Conservation (phyloP, 768 basidiomycete species). For the Pluteus cervinus region DNA sequence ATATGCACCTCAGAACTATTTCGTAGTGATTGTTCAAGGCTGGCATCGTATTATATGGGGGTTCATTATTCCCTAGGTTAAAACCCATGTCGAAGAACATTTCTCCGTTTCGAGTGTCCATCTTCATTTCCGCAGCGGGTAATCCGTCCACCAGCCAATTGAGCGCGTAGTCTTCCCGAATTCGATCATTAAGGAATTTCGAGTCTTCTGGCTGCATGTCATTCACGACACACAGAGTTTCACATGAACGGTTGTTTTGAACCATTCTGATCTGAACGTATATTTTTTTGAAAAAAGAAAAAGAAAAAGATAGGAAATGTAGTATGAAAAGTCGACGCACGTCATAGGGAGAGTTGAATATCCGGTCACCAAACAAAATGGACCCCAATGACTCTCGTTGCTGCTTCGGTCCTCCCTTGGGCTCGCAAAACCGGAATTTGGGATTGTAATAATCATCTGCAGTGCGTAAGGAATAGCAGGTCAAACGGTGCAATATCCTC, state of each 20-base stretch:
- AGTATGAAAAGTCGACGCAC: constrained; percentile 34
- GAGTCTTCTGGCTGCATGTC: constrained; percentile 66
- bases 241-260: constrained; percentile 68
- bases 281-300: constrained; percentile 6
- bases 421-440: constrained; percentile 80
- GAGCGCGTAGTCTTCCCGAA: constrained; percentile 86
- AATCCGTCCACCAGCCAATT: constrained; percentile 96
- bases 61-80: constrained; percentile 79
- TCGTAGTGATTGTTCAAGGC: constrained; percentile 92
- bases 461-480: constrained; percentile 6
- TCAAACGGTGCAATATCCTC: constrained; percentile 13
- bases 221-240: constrained; percentile 55
- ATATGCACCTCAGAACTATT: constrained; percentile 64
- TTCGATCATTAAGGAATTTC: constrained; percentile 87
- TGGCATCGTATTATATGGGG: constrained; percentile 47
- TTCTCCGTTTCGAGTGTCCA: constrained; percentile 72
- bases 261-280: constrained; percentile 73
- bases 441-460: constrained; percentile 92
- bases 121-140: constrained; percentile 90
- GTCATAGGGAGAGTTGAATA: constrained; percentile 86
- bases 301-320: background rate
- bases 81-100: constrained; percentile 92
- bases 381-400: constrained; percentile 87
- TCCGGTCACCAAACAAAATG: constrained; percentile 94
- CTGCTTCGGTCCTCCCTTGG: constrained; percentile 62